phyloP scores from a whole-genome alignment of 371 early-diverging fungal genomes.

The Coemansia sp. region DNA sequence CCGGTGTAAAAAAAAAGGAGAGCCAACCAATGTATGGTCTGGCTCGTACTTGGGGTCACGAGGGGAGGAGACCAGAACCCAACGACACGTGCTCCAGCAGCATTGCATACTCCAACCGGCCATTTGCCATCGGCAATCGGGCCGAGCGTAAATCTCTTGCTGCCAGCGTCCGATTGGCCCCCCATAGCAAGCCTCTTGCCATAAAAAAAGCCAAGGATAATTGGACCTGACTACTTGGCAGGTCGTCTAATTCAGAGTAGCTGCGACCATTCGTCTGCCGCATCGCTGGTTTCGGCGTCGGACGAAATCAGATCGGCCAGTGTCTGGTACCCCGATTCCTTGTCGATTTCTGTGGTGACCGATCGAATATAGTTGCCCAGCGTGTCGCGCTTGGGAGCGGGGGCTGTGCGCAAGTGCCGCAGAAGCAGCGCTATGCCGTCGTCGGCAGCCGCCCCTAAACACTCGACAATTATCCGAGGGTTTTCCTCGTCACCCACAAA shows the following conservation, averaged over 20 bases:
- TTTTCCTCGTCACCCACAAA: slow-evolving; percentile 19
- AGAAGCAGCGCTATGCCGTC: slow-evolving; percentile 35
- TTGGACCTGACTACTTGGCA: no score
- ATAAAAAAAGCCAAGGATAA: no score
- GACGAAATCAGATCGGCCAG: slow-evolving; percentile 24
- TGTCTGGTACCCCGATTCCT: slow-evolving; percentile 27
- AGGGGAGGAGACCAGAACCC: no score
- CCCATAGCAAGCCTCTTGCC: no score
- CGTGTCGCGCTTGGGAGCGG: slow-evolving; percentile 13
- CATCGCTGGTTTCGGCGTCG: slow-evolving; percentile 26
- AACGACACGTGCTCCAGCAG: no score
- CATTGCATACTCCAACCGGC: no score
- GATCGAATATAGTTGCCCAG: slow-evolving; percentile 13
- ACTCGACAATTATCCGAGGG: slow-evolving; percentile 24
- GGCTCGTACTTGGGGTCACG: no score
- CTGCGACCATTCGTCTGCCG: slow-evolving; percentile 18
- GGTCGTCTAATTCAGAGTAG: slow-evolving; percentile 14
- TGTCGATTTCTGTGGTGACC: slow-evolving; percentile 11
- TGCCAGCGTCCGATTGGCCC: no score
- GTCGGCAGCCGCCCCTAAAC: slow-evolving; percentile 28
- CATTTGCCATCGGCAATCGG: no score
- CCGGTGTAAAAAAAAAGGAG: no score
- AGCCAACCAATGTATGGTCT: no score
- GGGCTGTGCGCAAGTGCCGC: slow-evolving; percentile 8
- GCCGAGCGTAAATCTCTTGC: no score